Evolutionary conservation across 169 alveolate genomes (phyloP).

Genomic region (Cryptosporidium viatorum): DNA sequence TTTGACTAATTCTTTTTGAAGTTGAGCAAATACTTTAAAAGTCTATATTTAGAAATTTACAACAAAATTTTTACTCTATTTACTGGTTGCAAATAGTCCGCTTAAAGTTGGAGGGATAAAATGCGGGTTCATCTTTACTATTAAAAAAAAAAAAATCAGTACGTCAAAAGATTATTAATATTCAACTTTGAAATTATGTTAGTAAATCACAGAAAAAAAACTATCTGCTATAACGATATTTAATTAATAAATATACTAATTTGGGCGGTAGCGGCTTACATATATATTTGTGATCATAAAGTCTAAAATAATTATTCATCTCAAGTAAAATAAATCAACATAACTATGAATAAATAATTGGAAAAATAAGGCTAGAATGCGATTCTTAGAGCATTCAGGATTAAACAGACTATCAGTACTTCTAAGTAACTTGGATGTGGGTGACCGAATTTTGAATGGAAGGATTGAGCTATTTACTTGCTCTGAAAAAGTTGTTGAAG

Average conservation of each 20-base stretch:
- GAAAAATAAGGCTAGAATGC: slow-evolving; percentile 62
- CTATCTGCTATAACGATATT: background rate
- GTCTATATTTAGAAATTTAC: no score
- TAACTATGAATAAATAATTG: background rate
- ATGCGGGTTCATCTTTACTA: background rate
- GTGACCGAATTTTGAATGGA: slow-evolving; percentile 80
- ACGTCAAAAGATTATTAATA: background rate
- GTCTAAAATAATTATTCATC: background rate
- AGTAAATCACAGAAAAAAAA: background rate
- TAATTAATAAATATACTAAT: background rate
- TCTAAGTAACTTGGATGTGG: slow-evolving; percentile 78
- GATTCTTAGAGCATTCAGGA: slow-evolving; percentile 79
- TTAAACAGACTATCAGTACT: slow-evolving; percentile 77
- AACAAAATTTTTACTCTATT: background rate
- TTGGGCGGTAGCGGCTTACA: background rate
- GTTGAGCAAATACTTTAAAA: background rate
- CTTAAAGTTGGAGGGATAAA: slow-evolving; percentile 12
- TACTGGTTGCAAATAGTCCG: slow-evolving; percentile 7
- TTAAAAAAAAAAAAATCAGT: background rate
- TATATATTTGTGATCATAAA: background rate
- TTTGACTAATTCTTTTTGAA: background rate
- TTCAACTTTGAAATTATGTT: background rate
- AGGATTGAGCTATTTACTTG: slow-evolving; percentile 79
- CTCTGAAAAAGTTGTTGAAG: slow-evolving; percentile 63
- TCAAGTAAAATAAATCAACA: background rate